phyloP scores from a whole-genome alignment of 1,284 basidiomycete genomes.

The Veloboletus limbatus region DNA sequence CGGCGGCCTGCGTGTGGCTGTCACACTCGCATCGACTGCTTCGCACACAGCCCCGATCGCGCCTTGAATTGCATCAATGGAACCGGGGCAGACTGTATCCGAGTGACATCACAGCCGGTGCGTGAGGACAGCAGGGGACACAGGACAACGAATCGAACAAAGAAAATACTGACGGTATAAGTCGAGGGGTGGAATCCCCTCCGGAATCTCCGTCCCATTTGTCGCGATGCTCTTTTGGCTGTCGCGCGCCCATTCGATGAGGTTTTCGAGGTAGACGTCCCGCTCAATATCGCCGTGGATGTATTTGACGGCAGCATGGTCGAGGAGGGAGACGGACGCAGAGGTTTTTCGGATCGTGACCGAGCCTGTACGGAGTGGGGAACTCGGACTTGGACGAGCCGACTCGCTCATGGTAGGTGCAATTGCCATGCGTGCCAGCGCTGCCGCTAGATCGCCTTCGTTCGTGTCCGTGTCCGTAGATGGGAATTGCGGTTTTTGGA shows the following conservation, averaged over 20 bases:
- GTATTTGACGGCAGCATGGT: slow-evolving; percentile 66
- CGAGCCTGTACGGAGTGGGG: slow-evolving; percentile 19
- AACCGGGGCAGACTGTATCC: slow-evolving; percentile 62
- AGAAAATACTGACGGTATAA: slow-evolving; percentile 66
- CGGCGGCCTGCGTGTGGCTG: slow-evolving; percentile 41
- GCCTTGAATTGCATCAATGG: slow-evolving; percentile 72
- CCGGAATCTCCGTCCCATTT: slow-evolving; percentile 78
- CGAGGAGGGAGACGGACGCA: slow-evolving; percentile 52
- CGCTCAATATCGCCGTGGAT: slow-evolving; percentile 70
- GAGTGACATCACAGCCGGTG: neutral
- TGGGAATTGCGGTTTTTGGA: neutral
- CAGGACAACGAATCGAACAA: too few relatives aligned
- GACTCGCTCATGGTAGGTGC: slow-evolving; percentile 1
- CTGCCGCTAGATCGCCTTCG: slow-evolving; percentile 46
- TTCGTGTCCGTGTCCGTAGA: slow-evolving; percentile 34
- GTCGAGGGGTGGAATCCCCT: slow-evolving; percentile 73
- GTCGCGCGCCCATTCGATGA: slow-evolving; percentile 59
- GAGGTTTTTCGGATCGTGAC: slow-evolving; percentile 52
- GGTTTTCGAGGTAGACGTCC: slow-evolving; percentile 64
- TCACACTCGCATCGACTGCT: slow-evolving; percentile 70
- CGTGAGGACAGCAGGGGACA: neutral
- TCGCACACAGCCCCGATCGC: slow-evolving; percentile 80
- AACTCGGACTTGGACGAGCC: neutral
- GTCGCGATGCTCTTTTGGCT: slow-evolving; percentile 63
- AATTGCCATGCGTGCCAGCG: slow-evolving; percentile 58